A percentile compares a stretch with the other conserved stretches of the same genome.
Conservation (phyloP, 176 grass and related monocot genomes). For the Rhynchospora breviuscula region DNA sequence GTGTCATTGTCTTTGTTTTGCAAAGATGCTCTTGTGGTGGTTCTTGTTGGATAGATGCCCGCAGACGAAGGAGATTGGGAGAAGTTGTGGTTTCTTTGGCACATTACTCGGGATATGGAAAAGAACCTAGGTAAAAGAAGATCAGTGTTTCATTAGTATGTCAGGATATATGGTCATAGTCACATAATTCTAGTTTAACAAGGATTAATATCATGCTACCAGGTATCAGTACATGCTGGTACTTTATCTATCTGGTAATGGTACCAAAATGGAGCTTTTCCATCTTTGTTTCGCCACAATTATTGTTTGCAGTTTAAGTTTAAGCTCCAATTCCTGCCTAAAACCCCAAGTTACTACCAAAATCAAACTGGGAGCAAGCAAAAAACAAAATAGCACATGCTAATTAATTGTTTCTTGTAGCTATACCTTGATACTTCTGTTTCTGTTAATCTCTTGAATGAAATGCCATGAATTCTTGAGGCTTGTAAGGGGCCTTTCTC, state of each 20-base stretch:
- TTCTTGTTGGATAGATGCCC: conserved; percentile 26
- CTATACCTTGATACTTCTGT: conserved; percentile 55
- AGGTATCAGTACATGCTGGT: background rate
- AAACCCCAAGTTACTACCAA: background rate
- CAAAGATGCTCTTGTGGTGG: conserved; percentile 31
- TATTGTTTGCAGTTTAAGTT: background rate
- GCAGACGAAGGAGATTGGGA: conserved; percentile 14
- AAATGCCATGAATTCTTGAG: conserved; percentile 29
- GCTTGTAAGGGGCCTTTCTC: conserved; percentile 43
- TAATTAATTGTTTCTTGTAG: background rate
- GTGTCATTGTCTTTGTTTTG: conserved; percentile 35
- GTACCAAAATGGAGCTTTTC: conserved; percentile 14
- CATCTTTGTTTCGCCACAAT: background rate
- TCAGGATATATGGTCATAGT: background rate
- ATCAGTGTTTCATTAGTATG: conserved; percentile 9
- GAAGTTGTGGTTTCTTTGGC: conserved; percentile 9
- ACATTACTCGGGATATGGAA: conserved; percentile 27
- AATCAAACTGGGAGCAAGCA: background rate
- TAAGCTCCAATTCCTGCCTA: background rate
- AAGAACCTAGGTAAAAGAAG: conserved; percentile 36
- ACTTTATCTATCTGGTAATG: conserved; percentile 5
- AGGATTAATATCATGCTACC: background rate
- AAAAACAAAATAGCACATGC: background rate
- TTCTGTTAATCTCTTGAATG: conserved; percentile 35
- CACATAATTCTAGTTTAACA: background rate